Evolutionary conservation across 257 asterid genomes (phyloP).

Genomic region (Solanum ahanhuiri): DNA sequence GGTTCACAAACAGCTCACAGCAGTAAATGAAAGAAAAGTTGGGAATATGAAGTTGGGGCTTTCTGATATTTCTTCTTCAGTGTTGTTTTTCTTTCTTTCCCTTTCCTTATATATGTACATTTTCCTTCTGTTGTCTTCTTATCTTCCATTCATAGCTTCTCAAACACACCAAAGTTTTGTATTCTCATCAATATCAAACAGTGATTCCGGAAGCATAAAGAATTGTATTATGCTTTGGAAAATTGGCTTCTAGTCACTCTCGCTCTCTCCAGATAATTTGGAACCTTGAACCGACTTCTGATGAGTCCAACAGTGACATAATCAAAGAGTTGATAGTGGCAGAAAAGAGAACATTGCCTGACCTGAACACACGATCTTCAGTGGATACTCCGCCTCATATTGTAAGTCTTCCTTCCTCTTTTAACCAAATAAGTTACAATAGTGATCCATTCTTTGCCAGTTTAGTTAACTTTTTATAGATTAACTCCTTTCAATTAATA

Average conservation of each 20-base stretch:
- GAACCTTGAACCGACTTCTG: conserved; percentile 8
- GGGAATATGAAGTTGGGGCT: background rate
- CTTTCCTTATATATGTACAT: background rate
- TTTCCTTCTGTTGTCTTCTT: background rate
- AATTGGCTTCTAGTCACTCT: background rate
- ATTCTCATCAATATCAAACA: background rate
- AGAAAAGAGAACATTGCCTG: background rate
- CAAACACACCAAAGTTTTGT: background rate
- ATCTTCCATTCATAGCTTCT: background rate
- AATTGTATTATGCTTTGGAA: background rate
- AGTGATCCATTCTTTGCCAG: background rate
- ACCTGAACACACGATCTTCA: background rate
- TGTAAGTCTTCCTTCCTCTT: conserved; percentile 3
- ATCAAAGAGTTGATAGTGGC: conserved; percentile 7
- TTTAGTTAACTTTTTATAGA: background rate
- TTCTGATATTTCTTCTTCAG: background rate
- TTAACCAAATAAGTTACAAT: background rate
- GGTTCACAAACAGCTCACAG: background rate
- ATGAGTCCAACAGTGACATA: conserved; percentile 6
- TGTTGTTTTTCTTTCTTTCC: background rate
- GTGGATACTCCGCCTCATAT: background rate
- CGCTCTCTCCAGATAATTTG: background rate
- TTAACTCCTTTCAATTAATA: background rate
- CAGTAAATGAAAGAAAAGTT: background rate
- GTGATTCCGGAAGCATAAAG: background rate